phyloP scores from a whole-genome alignment of 2,329 filamentous ascomycete species.

The Trichoderma brevicompactum region DNA sequence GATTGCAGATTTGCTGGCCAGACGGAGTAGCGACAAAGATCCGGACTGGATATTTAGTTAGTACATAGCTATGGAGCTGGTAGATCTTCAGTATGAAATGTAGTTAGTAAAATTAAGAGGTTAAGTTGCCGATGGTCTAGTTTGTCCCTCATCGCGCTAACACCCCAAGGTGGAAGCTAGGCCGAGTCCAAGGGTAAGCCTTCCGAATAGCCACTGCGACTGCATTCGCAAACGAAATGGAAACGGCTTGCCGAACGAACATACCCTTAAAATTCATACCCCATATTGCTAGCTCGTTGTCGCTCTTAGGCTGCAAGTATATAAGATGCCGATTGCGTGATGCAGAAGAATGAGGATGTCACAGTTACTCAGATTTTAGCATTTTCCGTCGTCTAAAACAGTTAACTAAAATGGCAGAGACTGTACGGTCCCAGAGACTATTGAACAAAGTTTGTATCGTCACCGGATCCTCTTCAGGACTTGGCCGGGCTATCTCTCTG shows the following conservation, averaged over 20 bases:
- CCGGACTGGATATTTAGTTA: slow-evolving; percentile 19
- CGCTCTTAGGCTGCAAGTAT: background rate
- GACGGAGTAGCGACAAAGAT: background rate
- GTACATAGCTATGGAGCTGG: background rate
- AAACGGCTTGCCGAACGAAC: background rate
- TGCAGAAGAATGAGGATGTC: background rate
- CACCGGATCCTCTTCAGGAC: slow-evolving; percentile 52
- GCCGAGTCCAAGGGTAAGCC: background rate
- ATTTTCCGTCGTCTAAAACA: background rate
- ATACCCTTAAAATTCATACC: background rate
- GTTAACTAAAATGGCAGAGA: background rate
- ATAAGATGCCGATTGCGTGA: background rate
- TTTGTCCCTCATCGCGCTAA: background rate
- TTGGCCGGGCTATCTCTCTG: slow-evolving; percentile 52
- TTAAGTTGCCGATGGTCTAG: too few relatives aligned
- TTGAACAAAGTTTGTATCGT: slow-evolving; percentile 40
- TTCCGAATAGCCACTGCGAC: background rate
- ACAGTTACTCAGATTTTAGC: background rate
- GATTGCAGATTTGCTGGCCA: slow-evolving; percentile 11
- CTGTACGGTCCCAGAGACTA: background rate
- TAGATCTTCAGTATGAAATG: background rate
- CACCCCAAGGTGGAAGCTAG: background rate
- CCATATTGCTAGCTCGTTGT: background rate
- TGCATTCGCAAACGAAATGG: background rate
- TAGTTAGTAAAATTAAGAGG: background rate